phyloP scores from a whole-genome alignment of 768 basidiomycete species.

The Saitozyma sp. region DNA sequence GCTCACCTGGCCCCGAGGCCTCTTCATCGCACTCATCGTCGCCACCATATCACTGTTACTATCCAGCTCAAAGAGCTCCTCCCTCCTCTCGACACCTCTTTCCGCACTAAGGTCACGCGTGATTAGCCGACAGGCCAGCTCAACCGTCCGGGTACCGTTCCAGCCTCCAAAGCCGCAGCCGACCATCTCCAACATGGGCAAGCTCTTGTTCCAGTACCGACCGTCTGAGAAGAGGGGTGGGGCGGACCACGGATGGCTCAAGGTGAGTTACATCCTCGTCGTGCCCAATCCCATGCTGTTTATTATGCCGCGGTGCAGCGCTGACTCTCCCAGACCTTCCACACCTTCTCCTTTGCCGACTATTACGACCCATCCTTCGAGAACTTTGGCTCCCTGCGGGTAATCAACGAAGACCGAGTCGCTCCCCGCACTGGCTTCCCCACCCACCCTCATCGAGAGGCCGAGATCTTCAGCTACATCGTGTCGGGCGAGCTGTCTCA shows the following conservation, averaged over 20 bases:
- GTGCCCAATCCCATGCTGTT: background rate
- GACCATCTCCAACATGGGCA: constrained; percentile 4
- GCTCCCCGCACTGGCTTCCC: constrained; percentile 72
- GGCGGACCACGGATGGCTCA: constrained; percentile 81
- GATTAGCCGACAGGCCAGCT: background rate
- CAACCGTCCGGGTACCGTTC: background rate
- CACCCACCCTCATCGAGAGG: constrained; percentile 64
- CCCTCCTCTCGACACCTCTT: background rate
- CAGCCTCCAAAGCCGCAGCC: background rate
- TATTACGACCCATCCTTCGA: constrained; percentile 66
- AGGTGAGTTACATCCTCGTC: constrained; percentile 64
- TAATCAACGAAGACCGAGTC: constrained; percentile 72
- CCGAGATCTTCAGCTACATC: constrained; percentile 90
- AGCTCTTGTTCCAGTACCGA: constrained; percentile 52
- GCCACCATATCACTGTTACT: background rate
- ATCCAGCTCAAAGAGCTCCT: too few species aligned
- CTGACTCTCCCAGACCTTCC: constrained; percentile 32
- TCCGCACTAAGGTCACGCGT: background rate
- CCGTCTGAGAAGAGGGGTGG: constrained; percentile 67
- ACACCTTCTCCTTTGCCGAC: constrained; percentile 53
- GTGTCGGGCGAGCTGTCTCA: constrained; percentile 59
- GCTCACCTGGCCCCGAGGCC: background rate
- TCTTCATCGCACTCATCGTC: background rate
- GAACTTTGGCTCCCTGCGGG: constrained; percentile 72
- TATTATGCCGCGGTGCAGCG: background rate